These are phyloP conservation scores for Pulveroboletus ravenelii DNA, from an alignment of 768 basidiomycete species.

Conservation along the genomic window DNA sequence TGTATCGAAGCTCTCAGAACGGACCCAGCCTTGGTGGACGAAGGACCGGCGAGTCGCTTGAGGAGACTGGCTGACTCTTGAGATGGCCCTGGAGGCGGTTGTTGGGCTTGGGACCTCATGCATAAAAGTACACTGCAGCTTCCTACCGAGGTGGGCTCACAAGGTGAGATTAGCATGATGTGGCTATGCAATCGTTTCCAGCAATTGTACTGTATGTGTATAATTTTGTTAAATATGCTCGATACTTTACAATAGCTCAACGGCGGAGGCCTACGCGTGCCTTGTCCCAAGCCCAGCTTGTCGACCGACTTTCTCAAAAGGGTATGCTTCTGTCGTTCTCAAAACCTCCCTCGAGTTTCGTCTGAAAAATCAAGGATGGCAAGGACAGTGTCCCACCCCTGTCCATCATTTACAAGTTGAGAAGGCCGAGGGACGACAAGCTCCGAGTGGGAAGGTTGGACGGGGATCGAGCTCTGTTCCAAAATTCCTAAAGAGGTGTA, in stretches of 20 bases:
- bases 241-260: neutral
- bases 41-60: slow-evolving; percentile 81
- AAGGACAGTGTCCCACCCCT: slow-evolving; percentile 30
- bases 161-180: neutral
- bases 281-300: slow-evolving; percentile 12
- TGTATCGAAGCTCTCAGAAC: slow-evolving; percentile 19
- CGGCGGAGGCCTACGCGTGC: neutral
- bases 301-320: neutral
- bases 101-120: slow-evolving; percentile 20
- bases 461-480: slow-evolving; percentile 39
- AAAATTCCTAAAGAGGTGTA: slow-evolving; percentile 46
- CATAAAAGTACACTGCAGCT: neutral
- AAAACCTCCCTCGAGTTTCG: neutral
- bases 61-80: slow-evolving; percentile 68
- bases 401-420: slow-evolving; percentile 9
- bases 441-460: slow-evolving; percentile 14
- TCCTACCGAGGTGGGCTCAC: neutral
- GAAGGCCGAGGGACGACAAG: slow-evolving; percentile 1
- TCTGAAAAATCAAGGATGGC: slow-evolving; percentile 22
- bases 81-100: slow-evolving; percentile 36
- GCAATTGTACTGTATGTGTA: neutral
- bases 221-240: neutral
- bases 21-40: slow-evolving; percentile 85
- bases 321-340: neutral
- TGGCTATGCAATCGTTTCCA: slow-evolving; percentile 8